Evolutionary conservation across 2,329 filamentous ascomycete species (phyloP).

Genomic region (Colletotrichum camelliae): DNA sequence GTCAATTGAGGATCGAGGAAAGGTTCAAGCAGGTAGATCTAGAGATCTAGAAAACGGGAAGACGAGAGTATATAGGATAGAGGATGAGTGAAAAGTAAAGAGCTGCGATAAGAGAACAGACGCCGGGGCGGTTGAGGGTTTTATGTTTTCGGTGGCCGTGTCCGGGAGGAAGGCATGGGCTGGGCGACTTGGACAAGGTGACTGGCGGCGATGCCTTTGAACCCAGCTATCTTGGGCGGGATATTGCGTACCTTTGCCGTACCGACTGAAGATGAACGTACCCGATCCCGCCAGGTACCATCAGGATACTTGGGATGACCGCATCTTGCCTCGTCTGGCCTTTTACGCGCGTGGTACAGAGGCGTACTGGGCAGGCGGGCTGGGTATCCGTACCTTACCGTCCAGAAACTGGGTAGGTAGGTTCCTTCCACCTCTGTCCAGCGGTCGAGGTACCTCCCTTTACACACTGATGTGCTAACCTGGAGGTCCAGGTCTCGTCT

Average conservation of each 20-base stretch:
- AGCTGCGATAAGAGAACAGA: not conserved
- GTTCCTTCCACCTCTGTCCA: not conserved
- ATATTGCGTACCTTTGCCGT: not conserved
- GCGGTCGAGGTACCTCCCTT: not conserved
- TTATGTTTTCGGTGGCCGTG: constrained; percentile 22
- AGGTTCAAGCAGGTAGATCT: not conserved
- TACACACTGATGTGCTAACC: not conserved
- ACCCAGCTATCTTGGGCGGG: not conserved
- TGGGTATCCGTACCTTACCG: not conserved
- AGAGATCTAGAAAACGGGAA: not conserved
- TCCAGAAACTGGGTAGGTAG: not conserved
- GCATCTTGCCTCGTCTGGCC: not conserved
- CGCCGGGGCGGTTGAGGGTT: constrained; percentile 25
- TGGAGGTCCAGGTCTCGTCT: not conserved
- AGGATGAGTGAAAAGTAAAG: not conserved
- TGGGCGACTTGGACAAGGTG: not conserved
- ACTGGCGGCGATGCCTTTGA: constrained; percentile 10
- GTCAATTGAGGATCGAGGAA: not conserved
- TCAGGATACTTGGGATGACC: constrained; percentile 11
- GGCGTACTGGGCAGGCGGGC: not conserved
- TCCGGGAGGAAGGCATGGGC: not conserved
- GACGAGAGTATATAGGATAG: not conserved
- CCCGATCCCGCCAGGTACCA: constrained; percentile 6
- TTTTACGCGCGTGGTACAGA: constrained; percentile 5
- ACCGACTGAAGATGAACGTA: not conserved